Base-by-base conservation (phyloP, 371 early-diverging fungal genomes). In the Mortierella sp. region DNA sequence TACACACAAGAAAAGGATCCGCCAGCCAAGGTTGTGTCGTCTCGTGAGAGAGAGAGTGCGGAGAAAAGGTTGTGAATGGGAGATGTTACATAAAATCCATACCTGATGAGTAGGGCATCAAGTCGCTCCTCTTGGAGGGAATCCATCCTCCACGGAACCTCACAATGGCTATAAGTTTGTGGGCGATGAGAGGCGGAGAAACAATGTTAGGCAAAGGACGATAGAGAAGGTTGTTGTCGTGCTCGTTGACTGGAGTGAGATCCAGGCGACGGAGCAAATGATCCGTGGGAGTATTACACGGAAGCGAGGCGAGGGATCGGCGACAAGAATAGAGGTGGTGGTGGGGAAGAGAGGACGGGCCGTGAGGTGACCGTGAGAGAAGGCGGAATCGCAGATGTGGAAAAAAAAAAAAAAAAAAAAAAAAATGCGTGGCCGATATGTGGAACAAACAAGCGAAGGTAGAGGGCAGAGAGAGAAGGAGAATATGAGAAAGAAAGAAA, bases 61-160 rank as follows among this genome's bases (percentile, higher is more conserved):
- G 47, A 44, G 19, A 37, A n/a, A 63, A 58, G 23, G 65, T 43
- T 30, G 12, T 26, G 11, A 44, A 37, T 5, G 37, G 9, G 37
- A 9, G 37, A 37, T 9, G 37, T 3, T 37, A 9, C 9, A 37
- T 9, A 37, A 3, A 37, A 37, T 37, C 9, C 37, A 18, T 72
- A 72, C 72, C 72, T 72, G 62, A 52, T 62, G 59, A 72, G 53
- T 57, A 66, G 72, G 58, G 67, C 57, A 52, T 57, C 52, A 60
- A 66, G 67, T 59, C 61, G 56, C 57, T 63, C 72, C 57, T 72
- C 72, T 23, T 66, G 67, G 5, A 67, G 56, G 18, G 62, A 62
- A 46, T 72, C 72, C 72, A 72, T 72, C 44, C n/a, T 58, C 51
- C 29, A 62, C 57, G 52, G 62, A 51, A 37, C 29, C 61, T 58